Evolutionary conservation across 495 filamentous ascomycete species (phyloP).

Genomic region (Xanthoparmelia taractica): DNA sequence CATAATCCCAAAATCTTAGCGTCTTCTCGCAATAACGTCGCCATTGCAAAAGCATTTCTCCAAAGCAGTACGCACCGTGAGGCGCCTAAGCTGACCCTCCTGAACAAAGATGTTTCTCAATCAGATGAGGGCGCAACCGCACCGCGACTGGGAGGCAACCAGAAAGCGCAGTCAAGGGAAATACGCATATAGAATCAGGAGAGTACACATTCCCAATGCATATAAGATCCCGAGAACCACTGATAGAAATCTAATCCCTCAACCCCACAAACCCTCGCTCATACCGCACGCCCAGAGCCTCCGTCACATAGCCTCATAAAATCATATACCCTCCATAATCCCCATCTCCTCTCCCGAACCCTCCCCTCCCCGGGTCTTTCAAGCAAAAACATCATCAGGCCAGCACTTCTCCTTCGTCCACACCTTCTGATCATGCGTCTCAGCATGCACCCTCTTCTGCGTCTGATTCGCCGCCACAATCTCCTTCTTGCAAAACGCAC

Average conservation of each 20-base stretch:
- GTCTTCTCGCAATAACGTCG: neutral
- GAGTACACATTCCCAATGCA: too few species aligned
- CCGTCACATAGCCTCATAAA: neutral
- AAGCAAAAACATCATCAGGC: conserved; percentile 29
- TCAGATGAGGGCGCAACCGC: neutral
- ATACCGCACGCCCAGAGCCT: neutral
- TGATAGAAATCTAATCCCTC: neutral
- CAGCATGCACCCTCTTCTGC: conserved; percentile 33
- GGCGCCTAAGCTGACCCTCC: neutral
- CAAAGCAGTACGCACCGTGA: neutral
- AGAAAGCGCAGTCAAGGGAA: neutral
- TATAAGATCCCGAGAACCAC: neutral
- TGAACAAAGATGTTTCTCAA: neutral
- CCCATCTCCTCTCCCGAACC: neutral
- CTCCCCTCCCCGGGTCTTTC: neutral
- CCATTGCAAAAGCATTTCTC: neutral
- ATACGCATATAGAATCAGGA: neutral
- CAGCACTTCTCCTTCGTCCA: conserved; percentile 41
- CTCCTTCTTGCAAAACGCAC: conserved; percentile 35
- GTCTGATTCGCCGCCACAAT: conserved; percentile 33
- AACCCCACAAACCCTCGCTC: neutral
- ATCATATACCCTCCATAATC: neutral
- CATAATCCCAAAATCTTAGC: neutral
- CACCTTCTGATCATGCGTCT: conserved; percentile 32
- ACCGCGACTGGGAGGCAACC: neutral